Evolutionary conservation across 2,329 filamentous ascomycete genomes (phyloP), one percentile per base, ranked within the genome.

Genomic region (Cordyceps pruinosa): DNA sequence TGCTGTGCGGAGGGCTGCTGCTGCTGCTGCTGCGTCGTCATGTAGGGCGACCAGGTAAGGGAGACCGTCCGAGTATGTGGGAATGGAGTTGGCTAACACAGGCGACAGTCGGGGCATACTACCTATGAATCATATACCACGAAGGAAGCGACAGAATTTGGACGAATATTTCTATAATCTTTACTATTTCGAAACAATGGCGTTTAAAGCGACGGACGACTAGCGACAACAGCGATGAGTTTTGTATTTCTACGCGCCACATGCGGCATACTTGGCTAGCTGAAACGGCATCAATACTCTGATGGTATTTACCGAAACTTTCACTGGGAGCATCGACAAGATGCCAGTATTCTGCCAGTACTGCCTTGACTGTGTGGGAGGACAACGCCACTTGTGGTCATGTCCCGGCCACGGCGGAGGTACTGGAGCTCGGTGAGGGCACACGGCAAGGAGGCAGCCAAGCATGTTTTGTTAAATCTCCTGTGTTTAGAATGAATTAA

Each of bases 1-100:
- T 72, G 70, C 55, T 63, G 67, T 52, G 54, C 58, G 46, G 46
- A 57, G 6, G 56, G 56, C 26, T 50, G 45, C 23, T 47, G 44
- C 35, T 49, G 44, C 19, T 57, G 37, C 30, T 52, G 49, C 15
- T 53, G 50, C 28, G 25, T 45, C 5, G 23, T 57, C 47, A 57
- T 57, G 56, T 57, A 57, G 45, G 17, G 54, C 45, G 46, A 39
- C 10, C 19, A n/a, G 17, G 50, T 49, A 35, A 25, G 48, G n/a
- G 25, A 51, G 25, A 34, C 21, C 28, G 25, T n/a, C 39, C 6
- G 12, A 23, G 19, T 19, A 15, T 13, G 19, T 12, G 26, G 1
- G 19, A 15, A 15, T 8, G 26, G 19, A 28, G 13, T 28, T 19
- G n/a, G 5, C 39, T 53, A 34, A 44, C 19, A 12, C n/a, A 12